These are phyloP conservation scores for Metschnikowia hibisci DNA, from an alignment of 805 yeast genomes.

Conservation along the genomic window DNA sequence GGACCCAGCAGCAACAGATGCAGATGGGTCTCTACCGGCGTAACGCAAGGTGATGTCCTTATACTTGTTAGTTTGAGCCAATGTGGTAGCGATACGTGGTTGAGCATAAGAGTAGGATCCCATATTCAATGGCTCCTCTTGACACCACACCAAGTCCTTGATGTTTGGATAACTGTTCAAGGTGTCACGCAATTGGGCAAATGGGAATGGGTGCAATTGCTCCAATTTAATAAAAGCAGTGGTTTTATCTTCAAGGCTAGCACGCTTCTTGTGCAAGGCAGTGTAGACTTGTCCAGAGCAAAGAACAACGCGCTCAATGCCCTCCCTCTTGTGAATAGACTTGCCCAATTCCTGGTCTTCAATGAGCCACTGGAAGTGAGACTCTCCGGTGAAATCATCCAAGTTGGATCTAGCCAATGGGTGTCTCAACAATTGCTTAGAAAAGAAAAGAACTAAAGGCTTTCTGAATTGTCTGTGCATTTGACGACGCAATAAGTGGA, in stretches of 20 bases:
- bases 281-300: constrained; percentile 94
- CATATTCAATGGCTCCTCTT: constrained; percentile 98
- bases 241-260: constrained; percentile 63
- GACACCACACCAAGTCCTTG: constrained; percentile 92
- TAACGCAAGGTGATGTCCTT: constrained; percentile 62
- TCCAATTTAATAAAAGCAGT: constrained; percentile 89
- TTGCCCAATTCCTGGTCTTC: constrained; percentile 88
- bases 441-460: constrained; percentile 82
- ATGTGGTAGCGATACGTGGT: constrained; percentile 78
- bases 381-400: constrained; percentile 83
- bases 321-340: constrained; percentile 70
- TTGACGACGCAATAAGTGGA: constrained; percentile 97
- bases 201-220: constrained; percentile 99
- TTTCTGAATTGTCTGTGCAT: constrained; percentile 98
- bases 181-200: constrained; percentile 83
- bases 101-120: constrained; percentile 78
- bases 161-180: constrained; percentile 74
- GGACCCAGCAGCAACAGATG: constrained; percentile 96
- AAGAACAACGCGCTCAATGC: constrained; percentile 80
- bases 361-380: constrained; percentile 93
- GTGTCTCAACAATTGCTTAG: constrained; percentile 82
- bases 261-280: constrained; percentile 87
- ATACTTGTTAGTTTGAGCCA: constrained; percentile 72
- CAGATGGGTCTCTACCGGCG: constrained; percentile 97
- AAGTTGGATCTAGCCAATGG: constrained; percentile 91